Base-by-base conservation (phyloP, 2,329 filamentous ascomycete genomes). In the Colletotrichum karsti region DNA sequence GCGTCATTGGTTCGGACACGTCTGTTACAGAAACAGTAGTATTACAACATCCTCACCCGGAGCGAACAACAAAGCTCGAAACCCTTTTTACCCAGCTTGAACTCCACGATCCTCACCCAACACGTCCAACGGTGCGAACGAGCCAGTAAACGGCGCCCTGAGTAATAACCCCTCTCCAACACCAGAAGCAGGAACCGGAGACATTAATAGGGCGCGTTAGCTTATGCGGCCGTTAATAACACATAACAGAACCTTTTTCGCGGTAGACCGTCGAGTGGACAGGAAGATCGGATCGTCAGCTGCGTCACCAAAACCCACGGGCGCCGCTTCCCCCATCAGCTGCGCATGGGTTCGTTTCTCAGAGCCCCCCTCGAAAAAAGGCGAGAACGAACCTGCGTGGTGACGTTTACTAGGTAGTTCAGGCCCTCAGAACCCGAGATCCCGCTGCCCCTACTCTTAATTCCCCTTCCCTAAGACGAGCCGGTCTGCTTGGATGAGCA, bases 271-370 rank as follows among this genome's bases (percentile, higher is more conserved):
- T 20, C 18, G 28, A 37, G 9, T 48, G 41, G 41, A 12, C 41
- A 24, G 41, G 37, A 57, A 58, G 44, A 60, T 60, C 57, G 44
- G 57, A 51, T 50, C 22, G n/a, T 28, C 57, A 33, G 57, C 57
- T 60, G 44, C 33, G 44, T 51, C 57, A 51, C n/a, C n/a, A n/a
- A n/a, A n/a, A 44, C 57, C 42, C 37, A 33, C 13, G 42, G 13
- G 13, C 42, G n/a, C n/a, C n/a, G n/a, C 44, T 13, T 39, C 35
- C n/a, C 22, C 13, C 33, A 35, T 59, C 57, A 60, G 57, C 57
- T 51, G 44, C 18, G 44, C 57, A 60, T 60, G 57, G 57, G 22
- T 50, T 20, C 24, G 30, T 37, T 33, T 35, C 41, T 15, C 18
- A 12, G 8, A 33, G 13, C 13, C 30, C 12, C 6, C 12, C 20